Evolutionary conservation across 139 green algal genomes (phyloP).

Genomic region (Desmodesmus armatus): DNA sequence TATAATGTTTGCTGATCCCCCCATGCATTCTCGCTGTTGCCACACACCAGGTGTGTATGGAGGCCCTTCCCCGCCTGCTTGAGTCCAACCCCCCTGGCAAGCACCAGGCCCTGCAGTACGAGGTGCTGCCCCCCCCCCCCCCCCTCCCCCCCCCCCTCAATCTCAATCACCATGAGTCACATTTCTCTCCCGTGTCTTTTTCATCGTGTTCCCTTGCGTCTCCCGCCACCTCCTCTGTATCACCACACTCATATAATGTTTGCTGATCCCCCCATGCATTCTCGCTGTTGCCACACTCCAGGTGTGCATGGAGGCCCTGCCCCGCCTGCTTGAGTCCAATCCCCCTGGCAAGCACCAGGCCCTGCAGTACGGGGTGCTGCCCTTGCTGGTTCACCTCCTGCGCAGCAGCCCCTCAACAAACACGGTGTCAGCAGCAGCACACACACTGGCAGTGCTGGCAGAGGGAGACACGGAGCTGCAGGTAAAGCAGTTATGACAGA

Average conservation of each 20-base stretch:
- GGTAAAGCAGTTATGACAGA: neutral
- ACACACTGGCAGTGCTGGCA: slow-evolving; percentile 15
- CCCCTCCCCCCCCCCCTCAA: too few relatives aligned
- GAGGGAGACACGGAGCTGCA: slow-evolving; percentile 8
- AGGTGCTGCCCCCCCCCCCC: slow-evolving; percentile 25
- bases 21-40: too few relatives aligned
- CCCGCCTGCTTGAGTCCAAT: slow-evolving; percentile 23
- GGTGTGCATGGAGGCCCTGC: slow-evolving; percentile 38
- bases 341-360: slow-evolving; percentile 12
- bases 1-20: too few relatives aligned
- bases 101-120: slow-evolving; percentile 7
- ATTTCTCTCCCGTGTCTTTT: too few relatives aligned
- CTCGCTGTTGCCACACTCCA: too few relatives aligned
- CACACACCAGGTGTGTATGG: slow-evolving; percentile 45
- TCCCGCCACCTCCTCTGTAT: too few relatives aligned
- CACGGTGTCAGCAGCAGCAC: slow-evolving; percentile 19
- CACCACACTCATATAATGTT: too few relatives aligned
- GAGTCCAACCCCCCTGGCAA: slow-evolving; percentile 19
- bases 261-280: too few relatives aligned
- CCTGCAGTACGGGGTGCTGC: slow-evolving; percentile 7
- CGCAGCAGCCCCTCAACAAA: slow-evolving; percentile 20
- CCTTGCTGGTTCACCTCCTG: slow-evolving; percentile 40
- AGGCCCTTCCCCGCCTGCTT: slow-evolving; percentile 17
- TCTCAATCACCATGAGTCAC: too few relatives aligned
- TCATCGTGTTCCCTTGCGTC: too few relatives aligned